A percentile compares a stretch with the other conserved stretches of the same genome.
phyloP scores from a whole-genome alignment of 257 asterid genomes.

The Nicotiana paniculata region DNA sequence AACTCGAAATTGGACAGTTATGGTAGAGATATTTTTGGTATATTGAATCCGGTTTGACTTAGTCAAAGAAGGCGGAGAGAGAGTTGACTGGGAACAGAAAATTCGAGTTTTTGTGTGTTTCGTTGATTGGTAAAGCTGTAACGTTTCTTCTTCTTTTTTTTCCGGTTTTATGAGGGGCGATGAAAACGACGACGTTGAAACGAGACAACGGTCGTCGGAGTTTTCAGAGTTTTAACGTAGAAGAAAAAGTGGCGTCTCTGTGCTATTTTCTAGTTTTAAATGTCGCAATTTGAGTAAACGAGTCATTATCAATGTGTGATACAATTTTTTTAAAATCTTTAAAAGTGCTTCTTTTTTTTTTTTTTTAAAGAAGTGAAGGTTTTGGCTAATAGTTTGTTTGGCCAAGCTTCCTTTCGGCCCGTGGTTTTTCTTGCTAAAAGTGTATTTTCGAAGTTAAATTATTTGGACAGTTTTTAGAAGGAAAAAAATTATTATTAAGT shows the following conservation, averaged over 20 bases:
- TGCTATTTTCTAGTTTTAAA: not conserved
- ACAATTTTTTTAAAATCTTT: too few relatives aligned
- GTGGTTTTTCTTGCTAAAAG: too few relatives aligned
- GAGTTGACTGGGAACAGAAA: constrained; percentile 27
- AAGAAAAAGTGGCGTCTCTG: not conserved
- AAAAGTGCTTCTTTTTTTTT: too few relatives aligned
- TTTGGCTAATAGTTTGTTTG: too few relatives aligned
- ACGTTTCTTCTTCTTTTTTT: not conserved
- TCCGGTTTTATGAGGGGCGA: not conserved
- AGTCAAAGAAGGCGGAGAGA: constrained; percentile 37
- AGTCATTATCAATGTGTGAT: too few relatives aligned
- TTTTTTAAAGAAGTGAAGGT: too few relatives aligned
- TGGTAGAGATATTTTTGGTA: not conserved
- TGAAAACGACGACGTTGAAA: constrained; percentile 14
- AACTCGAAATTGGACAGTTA: not conserved
- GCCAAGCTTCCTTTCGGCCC: too few relatives aligned
- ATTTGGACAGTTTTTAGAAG: too few relatives aligned
- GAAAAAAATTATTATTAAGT: too few relatives aligned
- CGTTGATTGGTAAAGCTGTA: not conserved
- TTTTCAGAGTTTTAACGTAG: not conserved
- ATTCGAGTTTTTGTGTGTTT: constrained; percentile 10
- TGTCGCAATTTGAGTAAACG: not conserved
- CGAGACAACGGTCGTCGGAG: constrained; percentile 22
- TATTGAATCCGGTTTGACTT: constrained; percentile 22
- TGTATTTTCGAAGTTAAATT: too few relatives aligned